These are phyloP conservation scores for Ilyonectria mors-panacis DNA, from an alignment of 2,329 filamentous ascomycete species.

Conservation along the genomic window DNA sequence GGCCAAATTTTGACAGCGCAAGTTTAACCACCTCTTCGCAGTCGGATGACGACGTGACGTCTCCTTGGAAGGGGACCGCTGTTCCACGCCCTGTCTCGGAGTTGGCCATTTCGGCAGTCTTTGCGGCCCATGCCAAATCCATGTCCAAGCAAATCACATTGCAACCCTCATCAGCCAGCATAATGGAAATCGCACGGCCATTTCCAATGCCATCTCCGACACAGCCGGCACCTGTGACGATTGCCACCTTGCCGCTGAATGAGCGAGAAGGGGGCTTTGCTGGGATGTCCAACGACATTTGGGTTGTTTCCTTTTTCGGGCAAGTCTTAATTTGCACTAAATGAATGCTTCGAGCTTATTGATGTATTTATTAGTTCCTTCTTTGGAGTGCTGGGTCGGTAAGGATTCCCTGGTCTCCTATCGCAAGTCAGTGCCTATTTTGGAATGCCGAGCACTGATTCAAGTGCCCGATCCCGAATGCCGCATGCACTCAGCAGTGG, in stretches of 20 bases:
- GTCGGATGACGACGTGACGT: conserved; percentile 68
- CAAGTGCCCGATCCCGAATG: not conserved
- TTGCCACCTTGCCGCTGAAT: conserved; percentile 58
- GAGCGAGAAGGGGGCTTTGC: conserved; percentile 33
- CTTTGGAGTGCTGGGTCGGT: not conserved
- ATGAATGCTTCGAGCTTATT: no score
- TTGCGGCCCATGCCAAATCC: conserved; percentile 63
- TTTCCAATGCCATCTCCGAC: conserved; percentile 72
- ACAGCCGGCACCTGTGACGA: conserved; percentile 75
- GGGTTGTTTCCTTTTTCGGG: not conserved
- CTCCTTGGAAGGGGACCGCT: conserved; percentile 61
- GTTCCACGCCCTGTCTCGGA: conserved; percentile 55
- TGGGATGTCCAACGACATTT: conserved; percentile 30
- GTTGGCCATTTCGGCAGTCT: conserved; percentile 68
- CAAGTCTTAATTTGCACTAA: no score
- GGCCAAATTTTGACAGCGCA: conserved; percentile 66
- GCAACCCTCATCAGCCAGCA: conserved; percentile 72
- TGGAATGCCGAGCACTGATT: not conserved
- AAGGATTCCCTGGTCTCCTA: not conserved
- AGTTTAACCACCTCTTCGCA: conserved; percentile 61
- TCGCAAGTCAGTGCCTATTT: not conserved
- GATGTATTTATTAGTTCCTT: not conserved
- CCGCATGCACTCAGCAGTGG: not conserved
- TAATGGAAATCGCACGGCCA: conserved; percentile 69
- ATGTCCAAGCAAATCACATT: conserved; percentile 71